Evolutionary conservation across 176 grass and related monocot genomes (phyloP), one percentile per base, ranked within the genome.

Genomic region (Saccharum spontaneum): DNA sequence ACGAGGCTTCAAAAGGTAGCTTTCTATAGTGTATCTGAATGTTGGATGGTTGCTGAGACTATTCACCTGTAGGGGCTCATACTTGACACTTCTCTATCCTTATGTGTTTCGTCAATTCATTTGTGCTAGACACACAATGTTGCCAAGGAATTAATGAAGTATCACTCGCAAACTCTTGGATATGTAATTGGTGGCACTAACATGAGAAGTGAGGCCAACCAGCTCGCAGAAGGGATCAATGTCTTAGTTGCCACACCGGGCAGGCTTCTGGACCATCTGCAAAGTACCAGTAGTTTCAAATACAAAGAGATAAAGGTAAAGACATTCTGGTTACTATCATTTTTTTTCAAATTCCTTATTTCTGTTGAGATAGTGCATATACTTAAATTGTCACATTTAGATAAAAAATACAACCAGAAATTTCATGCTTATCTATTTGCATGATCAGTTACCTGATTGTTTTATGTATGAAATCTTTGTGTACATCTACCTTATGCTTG

Each of bases 251-350:
- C 92, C 61, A 98, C 95, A 38, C 95, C 91, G 71, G 95, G 92
- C 37, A 90, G 92, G 75, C 91, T 98, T 80, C 90, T 98, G 85
- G 95, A 98, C 57, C 95, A 98, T 91, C 90, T 98, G 16, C 87
- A 80, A 80, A 95, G 88, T 37, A 93, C 89, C 1, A 95, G 84
- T 23, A 83, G 89, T 44, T 98, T 98, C 85, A 85, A 93, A 60
- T 98, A 93, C 83, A 92, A 89, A 69, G 86, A 84, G 41, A 62
- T 95, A 55, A 85, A 88, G 95, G 95, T 95, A 88, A 79, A 59
- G 20, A 59, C 7, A n/a, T 22, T 57, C 1, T 57, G 6, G 20
- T 59, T 59, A 59, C 20, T 59, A 59, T n/a, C 18, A 59, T 59
- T 59, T 54, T 49, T 54, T 22, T 57, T 20, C 54, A n/a, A 59